Evolutionary conservation across 2,329 filamentous ascomycete species (phyloP).

Genomic region (Bipolaris oryzae): DNA sequence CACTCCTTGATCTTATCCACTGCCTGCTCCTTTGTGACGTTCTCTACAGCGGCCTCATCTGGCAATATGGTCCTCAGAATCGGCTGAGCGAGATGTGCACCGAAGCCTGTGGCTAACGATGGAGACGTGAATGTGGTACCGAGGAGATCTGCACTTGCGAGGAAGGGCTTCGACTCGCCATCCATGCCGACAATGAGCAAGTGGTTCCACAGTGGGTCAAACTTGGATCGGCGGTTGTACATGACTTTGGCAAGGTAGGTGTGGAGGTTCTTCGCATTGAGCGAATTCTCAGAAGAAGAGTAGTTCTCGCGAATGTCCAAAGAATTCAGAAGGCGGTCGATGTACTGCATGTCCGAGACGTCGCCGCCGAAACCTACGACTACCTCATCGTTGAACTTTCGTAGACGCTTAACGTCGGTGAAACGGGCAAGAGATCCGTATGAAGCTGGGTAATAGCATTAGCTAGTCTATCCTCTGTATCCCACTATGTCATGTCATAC

Average conservation of each 20-base stretch:
- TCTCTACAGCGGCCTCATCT: constrained; percentile 77
- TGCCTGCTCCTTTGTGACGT: constrained; percentile 77
- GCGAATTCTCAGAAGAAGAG: constrained; percentile 59
- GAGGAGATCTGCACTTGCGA: constrained; percentile 88
- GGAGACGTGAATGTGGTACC: constrained; percentile 90
- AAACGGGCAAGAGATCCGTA: constrained; percentile 96
- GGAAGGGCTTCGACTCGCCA: constrained; percentile 82
- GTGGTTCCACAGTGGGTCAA: constrained; percentile 98
- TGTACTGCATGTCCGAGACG: constrained; percentile 98
- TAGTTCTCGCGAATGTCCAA: constrained; percentile 92
- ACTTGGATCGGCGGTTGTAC: constrained; percentile 91
- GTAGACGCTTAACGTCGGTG: constrained; percentile 94
- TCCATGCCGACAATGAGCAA: constrained; percentile 84
- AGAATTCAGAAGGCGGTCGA: constrained; percentile 86
- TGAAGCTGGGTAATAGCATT: constrained; percentile 66
- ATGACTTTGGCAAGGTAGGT: constrained; percentile 95
- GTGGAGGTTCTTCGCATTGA: constrained; percentile 93
- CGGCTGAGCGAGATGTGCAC: constrained; percentile 89
- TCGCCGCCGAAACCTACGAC: constrained; percentile 95
- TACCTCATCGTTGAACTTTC: constrained; percentile 80
- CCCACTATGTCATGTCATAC: constrained; percentile 58
- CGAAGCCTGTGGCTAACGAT: constrained; percentile 90
- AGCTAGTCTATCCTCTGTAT: constrained; percentile 14
- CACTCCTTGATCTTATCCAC: constrained; percentile 84
- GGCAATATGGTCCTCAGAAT: constrained; percentile 84